Base-by-base conservation (phyloP, 2,329 filamentous ascomycete species). In the Trichoderma atroviride region DNA sequence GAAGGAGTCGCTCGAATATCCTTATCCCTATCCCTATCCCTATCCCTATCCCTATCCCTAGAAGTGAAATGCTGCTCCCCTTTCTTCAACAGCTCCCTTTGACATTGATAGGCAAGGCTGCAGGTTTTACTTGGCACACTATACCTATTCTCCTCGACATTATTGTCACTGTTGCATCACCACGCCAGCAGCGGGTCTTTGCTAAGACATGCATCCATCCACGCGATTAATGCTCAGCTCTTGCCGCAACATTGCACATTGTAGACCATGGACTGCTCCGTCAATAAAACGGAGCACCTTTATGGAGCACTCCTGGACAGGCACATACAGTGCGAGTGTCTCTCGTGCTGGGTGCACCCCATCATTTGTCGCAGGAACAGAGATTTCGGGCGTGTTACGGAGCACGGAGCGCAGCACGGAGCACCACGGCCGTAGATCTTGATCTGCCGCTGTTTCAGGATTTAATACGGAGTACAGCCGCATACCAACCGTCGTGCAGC, bases 361-460 rank as follows among this genome's bases (percentile, higher is more conserved):
- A 52, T 57, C 29, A 59, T 43, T 43, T 27, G 57, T 55, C 47
- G 27, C 57, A 55, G 57, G 6, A 29, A 50, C 31, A 62, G 66
- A 62, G 66, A 63, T 50, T 35, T 69, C 52, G 52, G 29, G 35
- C 40, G 35, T 68, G 59, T 55, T 58, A 56, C 58, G 47, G 61
- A 69, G 69, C 64, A 64, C 61, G 61, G 61, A 64, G 61, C 52
- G 57, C 50, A 55, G 55, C 55, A 47, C 61, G 50, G 57, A 67
- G 67, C 60, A 16, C 27, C 40, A 50, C 47, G 62, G 37, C 55
- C 61, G 72, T 66, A 64, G 69, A 74, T 74, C 71, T 73, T 71
- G 72, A 74, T 74, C 71, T 74, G 68, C 72, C 61, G 68, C 69
- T 71, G 72, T 73, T 73, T 73, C 73, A 74, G 71, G 55, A 71